Conservation (phyloP, 2,329 filamentous ascomycete species). For the Sordariomycetes sp. region DNA sequence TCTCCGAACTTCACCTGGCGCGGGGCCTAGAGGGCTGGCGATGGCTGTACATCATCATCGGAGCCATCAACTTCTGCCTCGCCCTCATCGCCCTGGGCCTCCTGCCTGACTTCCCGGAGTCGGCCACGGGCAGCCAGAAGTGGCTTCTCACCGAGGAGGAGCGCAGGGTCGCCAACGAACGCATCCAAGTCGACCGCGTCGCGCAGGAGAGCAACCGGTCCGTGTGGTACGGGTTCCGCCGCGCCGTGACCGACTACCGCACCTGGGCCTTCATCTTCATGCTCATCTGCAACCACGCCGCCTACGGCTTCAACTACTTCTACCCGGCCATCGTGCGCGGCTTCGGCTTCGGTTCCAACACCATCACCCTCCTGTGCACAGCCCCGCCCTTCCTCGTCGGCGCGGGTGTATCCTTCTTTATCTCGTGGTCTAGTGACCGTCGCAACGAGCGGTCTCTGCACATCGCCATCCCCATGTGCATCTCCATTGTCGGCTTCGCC, state of each 20-base stretch:
- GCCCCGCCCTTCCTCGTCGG: conserved; percentile 47
- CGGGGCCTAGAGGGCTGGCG: conserved; percentile 50
- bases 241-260: conserved; percentile 12
- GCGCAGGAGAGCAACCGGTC: conserved; percentile 7
- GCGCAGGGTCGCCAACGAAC: conserved; percentile 7
- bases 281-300: conserved; percentile 8
- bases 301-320: conserved; percentile 24
- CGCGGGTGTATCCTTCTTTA: conserved; percentile 45
- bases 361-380: conserved; percentile 44
- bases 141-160: conserved; percentile 8
- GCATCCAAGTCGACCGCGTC: conserved; percentile 11
- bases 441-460: conserved; percentile 54
- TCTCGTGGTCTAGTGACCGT: conserved; percentile 52
- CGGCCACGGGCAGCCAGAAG: conserved; percentile 4
- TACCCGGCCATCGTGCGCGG: conserved; percentile 44
- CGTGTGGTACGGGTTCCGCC: conserved; percentile 10
- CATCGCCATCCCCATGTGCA: conserved; percentile 42
- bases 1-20: conserved; percentile 20
- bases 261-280: conserved; percentile 10
- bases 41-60: conserved; percentile 60
- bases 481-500: conserved; percentile 48
- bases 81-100: conserved; percentile 9
- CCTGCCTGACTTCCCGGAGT: conserved; percentile 9
- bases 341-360: conserved; percentile 41
- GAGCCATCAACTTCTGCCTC: conserved; percentile 22